Base-by-base conservation (phyloP, 139 green algal species). In the Chlorella ohadii region DNA sequence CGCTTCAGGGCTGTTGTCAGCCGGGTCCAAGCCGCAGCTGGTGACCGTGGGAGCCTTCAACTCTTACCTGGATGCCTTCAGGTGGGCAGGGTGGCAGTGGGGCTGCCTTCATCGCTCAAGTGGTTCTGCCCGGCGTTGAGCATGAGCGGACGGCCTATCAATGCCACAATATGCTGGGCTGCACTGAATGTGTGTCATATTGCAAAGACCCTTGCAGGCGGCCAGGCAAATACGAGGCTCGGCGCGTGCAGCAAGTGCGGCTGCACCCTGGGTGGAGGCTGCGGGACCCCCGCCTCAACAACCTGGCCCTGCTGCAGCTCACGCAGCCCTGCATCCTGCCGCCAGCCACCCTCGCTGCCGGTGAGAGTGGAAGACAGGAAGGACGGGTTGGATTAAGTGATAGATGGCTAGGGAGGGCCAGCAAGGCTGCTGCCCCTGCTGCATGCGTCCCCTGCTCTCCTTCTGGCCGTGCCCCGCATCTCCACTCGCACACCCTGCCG, bases 221-320 rank as follows among this genome's bases (percentile, higher is more conserved):
- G 23, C n/a, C 56, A 27, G 59, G 17, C 7, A 27, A 34, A 0
- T 82, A 82, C 57, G 76, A 82, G 57, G 36, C 71, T 0, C 38
- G 28, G 17, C 39, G 41, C 25, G 76, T 82, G 57, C 59, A 41
- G 9, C 25, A 31, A 6, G 38, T 72, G 34, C 25, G 38, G 59
- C 27, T 66, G 56, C 76, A 82, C 36, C 76, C 76, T 31, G 36
- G 71, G 1, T 82, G 39, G 20, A 51, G 28, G 0, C 17, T 39
- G 31, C 20, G 19, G 22, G 57, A 66, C 15, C 38, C 59, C 0
- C 39, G 71, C 17, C 59, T 72, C 15, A 39, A 72, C 76, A 72
- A 82, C 59, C 36, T 82, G 27, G 76, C 76, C 19, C 59, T 82
- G 36, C 36, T 82, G 34, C 33, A 57, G 34, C 59, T 82, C 36